Base-by-base conservation (phyloP, 202 grass and related monocot species). In the Saccharum hybrid region DNA sequence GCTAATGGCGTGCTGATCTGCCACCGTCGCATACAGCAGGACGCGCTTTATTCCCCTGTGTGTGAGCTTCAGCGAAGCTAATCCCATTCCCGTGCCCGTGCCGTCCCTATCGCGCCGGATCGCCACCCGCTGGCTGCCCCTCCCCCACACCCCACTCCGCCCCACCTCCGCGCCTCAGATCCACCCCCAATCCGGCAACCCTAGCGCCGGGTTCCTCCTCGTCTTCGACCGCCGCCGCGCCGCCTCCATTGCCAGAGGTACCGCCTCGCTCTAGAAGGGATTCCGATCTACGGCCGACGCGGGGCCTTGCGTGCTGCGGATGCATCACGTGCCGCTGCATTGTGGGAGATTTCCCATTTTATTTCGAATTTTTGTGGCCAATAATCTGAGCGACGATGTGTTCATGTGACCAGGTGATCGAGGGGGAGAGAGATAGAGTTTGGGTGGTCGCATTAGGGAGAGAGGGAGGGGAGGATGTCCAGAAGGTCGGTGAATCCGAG, bases 401-500 rank as follows among this genome's bases (percentile, higher is more conserved):
- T 18, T 65, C 4, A 15, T 16, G 76, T 26, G 10, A 13, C 48
- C 77, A 86, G 84, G 88, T 54, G 79, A 75, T n/a, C 70, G 69
- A 86, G 51, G 30, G 72, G 31, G 28, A 37, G 19, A 66, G 41
- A 3, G 15, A 18, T 5, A 18, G 5, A 16, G 68, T 10, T 16
- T 22, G 81, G 48, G 16, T 48, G 52, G 66, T 10, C 10, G 78
- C 66, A 22, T 46, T 68, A 7, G 51, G 48, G 66, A 37, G 33
- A 16, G 61, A 46, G 83, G 3, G 59, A 52, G 66, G 62, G 72
- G 80, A 78, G 73, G 68, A 92, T 96, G 90, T 81, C 96, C 22
- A 91, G 96, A 73, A 84, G 96, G 77, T 88, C 88, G 72, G 83
- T 97, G 54, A 98, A 95, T 80, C 88, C 96, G 68, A 86, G 72